phyloP scores from a whole-genome alignment of 805 yeast genomes.

The Kuraishia floccosa region DNA sequence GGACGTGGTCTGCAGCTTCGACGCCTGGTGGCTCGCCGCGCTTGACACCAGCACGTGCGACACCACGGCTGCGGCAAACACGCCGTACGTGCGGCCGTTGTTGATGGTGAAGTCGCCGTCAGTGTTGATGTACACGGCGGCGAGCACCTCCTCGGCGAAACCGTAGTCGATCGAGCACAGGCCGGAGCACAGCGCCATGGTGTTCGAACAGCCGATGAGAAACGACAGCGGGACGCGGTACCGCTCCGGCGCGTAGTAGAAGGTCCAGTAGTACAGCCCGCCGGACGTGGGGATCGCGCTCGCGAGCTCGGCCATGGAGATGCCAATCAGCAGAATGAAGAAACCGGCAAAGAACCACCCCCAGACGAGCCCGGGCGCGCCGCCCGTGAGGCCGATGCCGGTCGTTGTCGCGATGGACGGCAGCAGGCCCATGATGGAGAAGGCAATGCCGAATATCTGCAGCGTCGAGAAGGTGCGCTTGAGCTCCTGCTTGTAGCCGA shows the following conservation, averaged over 20 bases:
- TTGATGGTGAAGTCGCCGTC: conserved; percentile 29
- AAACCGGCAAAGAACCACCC: conserved; percentile 37
- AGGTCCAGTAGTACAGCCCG: conserved; percentile 47
- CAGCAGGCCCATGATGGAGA: conserved; percentile 52
- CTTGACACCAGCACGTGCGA: conserved; percentile 25
- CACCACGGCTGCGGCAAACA: conserved; percentile 29
- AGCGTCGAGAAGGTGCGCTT: conserved; percentile 46
- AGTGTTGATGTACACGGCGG: conserved; percentile 26
- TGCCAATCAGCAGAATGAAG: conserved; percentile 41
- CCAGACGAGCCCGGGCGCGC: conserved; percentile 55
- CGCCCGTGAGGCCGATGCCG: conserved; percentile 42
- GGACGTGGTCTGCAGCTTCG: conserved; percentile 28
- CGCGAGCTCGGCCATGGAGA: conserved; percentile 50
- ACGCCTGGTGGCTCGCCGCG: conserved; percentile 24
- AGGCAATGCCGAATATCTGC: conserved; percentile 51
- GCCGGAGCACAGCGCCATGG: conserved; percentile 29
- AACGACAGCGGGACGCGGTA: conserved; percentile 26
- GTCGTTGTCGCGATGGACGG: conserved; percentile 54
- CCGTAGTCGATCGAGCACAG: conserved; percentile 32
- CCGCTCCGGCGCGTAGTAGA: conserved; percentile 28
- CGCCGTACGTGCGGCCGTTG: conserved; percentile 26
- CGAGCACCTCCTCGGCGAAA: conserved; percentile 28
- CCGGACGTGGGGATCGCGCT: conserved; percentile 52
- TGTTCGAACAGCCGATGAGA: conserved; percentile 30
- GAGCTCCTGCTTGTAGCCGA: conserved; percentile 57